Evolutionary conservation across 176 grass and related monocot genomes (phyloP).

Genomic region (Hsuehochloa calcarea): DNA sequence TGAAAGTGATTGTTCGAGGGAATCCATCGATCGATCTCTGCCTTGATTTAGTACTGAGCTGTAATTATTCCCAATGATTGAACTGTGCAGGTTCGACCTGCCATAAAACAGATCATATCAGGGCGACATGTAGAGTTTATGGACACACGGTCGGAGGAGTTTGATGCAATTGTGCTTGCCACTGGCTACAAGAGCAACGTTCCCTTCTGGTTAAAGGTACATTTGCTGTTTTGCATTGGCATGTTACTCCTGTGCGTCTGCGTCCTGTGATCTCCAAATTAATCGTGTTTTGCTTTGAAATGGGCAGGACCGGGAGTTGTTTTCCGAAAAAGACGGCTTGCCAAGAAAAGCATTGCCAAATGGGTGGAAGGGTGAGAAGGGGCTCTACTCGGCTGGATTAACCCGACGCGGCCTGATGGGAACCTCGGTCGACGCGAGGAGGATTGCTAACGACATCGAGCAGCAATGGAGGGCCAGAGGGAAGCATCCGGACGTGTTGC

Average conservation of each 20-base stretch:
- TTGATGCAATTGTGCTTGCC: conserved; percentile 68
- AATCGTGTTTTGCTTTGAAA: not conserved
- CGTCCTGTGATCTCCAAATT: conserved; percentile 30
- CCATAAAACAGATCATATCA: conserved; percentile 49
- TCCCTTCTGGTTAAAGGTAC: conserved; percentile 84
- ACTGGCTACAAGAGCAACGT: conserved; percentile 97
- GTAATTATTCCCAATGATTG: conserved; percentile 19
- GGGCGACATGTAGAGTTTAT: conserved; percentile 57
- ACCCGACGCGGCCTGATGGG: conserved; percentile 77
- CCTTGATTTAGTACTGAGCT: conserved; percentile 14
- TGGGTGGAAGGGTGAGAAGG: conserved; percentile 76
- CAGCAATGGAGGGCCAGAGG: conserved; percentile 42
- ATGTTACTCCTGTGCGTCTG: not conserved
- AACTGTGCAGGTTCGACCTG: conserved; percentile 58
- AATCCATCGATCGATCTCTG: not conserved
- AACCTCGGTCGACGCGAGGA: conserved; percentile 59
- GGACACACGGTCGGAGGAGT: conserved; percentile 51
- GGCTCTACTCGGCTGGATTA: conserved; percentile 84
- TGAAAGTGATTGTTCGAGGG: conserved; percentile 1
- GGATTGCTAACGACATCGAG: conserved; percentile 80
- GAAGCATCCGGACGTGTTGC: conserved; percentile 10
- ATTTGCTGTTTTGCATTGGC: not conserved
- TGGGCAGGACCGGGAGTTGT: conserved; percentile 72
- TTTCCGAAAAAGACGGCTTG: conserved; percentile 83
- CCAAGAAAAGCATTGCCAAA: conserved; percentile 80